A percentile compares a stretch with the other conserved stretches of the same genome.
Evolutionary conservation across 345 rosid species (phyloP).

Genomic region (Cardiospermum halicacabum): DNA sequence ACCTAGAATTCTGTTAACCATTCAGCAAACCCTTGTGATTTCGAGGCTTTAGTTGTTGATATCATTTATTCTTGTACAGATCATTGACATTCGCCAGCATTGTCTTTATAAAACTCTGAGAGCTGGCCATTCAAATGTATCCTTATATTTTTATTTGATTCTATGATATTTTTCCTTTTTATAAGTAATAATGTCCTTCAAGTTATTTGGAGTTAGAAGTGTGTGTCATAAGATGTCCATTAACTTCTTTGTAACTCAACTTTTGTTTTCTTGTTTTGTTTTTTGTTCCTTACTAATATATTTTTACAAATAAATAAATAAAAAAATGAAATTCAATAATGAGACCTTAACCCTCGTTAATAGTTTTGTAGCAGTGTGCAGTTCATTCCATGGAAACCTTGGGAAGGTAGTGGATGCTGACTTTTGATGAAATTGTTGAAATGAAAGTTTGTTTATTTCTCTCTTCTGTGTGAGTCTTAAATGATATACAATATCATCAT

Average conservation of each 20-base stretch:
- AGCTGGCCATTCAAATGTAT: constrained; percentile 87
- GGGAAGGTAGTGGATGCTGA: constrained; percentile 60
- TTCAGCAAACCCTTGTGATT: not conserved
- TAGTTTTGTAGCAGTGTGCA: constrained; percentile 91
- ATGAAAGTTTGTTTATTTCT: not conserved
- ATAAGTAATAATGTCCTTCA: not conserved
- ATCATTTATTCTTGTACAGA: constrained; percentile 41
- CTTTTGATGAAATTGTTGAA: constrained; percentile 5
- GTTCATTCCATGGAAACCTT: constrained; percentile 91
- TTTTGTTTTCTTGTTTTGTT: not conserved
- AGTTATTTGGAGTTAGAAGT: not conserved
- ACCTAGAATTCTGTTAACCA: not conserved
- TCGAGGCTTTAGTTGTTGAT: constrained; percentile 6
- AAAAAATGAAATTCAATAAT: not conserved
- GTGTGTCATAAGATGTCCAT: not conserved
- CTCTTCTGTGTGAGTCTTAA: not conserved
- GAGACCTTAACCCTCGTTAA: constrained; percentile 29
- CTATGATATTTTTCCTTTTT: not conserved
- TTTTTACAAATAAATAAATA: too few species aligned
- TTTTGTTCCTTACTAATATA: too few species aligned
- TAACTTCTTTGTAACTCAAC: not conserved
- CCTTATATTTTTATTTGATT: constrained; percentile 28
- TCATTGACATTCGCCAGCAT: constrained; percentile 63
- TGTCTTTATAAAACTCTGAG: constrained; percentile 77
- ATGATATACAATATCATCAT: not conserved